Conservation (phyloP, 495 filamentous ascomycete species). For the Paragyromitra xinjiangensis region DNA sequence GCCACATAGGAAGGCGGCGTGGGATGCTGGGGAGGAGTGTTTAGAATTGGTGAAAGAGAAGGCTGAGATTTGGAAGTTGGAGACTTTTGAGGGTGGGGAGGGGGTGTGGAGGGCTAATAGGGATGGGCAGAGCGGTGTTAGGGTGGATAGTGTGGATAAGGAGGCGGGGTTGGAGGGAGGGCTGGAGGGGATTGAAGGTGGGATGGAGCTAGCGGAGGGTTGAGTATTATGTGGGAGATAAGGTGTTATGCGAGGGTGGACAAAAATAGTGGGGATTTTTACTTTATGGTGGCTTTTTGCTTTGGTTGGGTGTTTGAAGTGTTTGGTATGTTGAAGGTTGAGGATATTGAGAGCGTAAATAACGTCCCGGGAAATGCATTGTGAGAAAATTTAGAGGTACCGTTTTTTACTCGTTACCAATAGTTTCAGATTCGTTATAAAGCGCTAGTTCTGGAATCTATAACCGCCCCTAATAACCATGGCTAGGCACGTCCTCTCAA, state of each 20-base stretch:
- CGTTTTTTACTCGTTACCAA: neutral
- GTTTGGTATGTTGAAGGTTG: neutral
- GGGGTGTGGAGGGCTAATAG: conserved; percentile 91
- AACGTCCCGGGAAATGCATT: neutral
- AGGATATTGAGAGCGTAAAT: neutral
- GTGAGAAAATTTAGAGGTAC: neutral
- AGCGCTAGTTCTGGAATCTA: neutral
- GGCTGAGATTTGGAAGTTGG: conserved; percentile 95
- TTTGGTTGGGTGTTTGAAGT: neutral
- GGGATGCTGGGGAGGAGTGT: conserved; percentile 87
- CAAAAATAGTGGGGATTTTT: neutral
- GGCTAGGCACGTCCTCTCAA: neutral
- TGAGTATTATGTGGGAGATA: neutral
- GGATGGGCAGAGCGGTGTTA: conserved; percentile 71
- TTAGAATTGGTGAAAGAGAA: conserved; percentile 84
- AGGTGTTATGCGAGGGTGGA: neutral
- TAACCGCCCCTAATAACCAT: conserved; percentile 11
- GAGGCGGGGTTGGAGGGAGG: conserved; percentile 23
- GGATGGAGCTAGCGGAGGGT: neutral
- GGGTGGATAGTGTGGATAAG: conserved; percentile 31
- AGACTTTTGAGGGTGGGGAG: conserved; percentile 81
- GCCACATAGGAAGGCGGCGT: conserved; percentile 87
- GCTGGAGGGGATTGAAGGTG: conserved; percentile 2
- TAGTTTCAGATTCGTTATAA: neutral
- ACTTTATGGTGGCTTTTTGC: neutral